These are phyloP conservation scores for Pulveroboletus sp. DNA, from an alignment of 768 basidiomycete species.

Conservation along the genomic window DNA sequence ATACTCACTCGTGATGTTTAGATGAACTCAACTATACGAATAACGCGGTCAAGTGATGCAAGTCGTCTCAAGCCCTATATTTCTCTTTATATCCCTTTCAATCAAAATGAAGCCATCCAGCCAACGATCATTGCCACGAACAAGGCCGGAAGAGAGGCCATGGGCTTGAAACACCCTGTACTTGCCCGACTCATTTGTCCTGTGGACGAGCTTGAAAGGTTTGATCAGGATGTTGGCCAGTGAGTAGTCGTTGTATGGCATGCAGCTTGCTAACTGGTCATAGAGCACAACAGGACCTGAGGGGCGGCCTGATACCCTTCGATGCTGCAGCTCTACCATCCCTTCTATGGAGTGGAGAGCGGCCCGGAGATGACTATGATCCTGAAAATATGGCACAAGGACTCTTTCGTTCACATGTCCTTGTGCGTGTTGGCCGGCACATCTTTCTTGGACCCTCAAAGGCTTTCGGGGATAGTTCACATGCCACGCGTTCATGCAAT, in stretches of 20 bases:
- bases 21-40: not conserved
- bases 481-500: not conserved
- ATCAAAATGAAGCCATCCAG: not conserved
- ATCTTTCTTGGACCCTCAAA: conserved; percentile 3
- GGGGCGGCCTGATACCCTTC: not conserved
- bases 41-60: not conserved
- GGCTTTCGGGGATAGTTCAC: not conserved
- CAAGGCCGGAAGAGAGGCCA: too few relatives aligned
- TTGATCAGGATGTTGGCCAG: not conserved
- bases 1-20: not conserved
- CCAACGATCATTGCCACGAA: not conserved
- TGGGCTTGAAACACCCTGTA: not conserved
- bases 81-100: not conserved
- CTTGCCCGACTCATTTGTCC: not conserved
- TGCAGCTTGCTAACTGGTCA: not conserved
- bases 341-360: not conserved
- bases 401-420: not conserved
- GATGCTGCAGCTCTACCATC: not conserved
- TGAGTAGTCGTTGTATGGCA: not conserved
- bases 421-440: conserved; percentile 1
- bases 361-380: conserved; percentile 4
- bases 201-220: not conserved
- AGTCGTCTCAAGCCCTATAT: not conserved
- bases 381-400: not conserved
- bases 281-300: not conserved